These are phyloP conservation scores for Closterium sp. DNA, from an alignment of 139 green algal genomes.

Conservation along the genomic window DNA sequence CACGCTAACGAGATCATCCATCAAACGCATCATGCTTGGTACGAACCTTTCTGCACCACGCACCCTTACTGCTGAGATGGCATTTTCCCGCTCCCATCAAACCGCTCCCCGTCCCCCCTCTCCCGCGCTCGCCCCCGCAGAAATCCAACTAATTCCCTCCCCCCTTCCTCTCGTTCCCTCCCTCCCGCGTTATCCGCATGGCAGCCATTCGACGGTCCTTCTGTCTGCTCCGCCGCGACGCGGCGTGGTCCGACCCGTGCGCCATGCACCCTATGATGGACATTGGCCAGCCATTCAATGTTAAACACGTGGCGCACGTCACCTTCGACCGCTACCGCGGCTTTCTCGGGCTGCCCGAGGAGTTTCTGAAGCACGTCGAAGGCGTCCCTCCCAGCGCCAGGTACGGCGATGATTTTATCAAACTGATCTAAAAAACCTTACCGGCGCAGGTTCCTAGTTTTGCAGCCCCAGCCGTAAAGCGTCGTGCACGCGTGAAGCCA, in stretches of 20 bases:
- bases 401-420: neutral
- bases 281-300: conserved; percentile 3
- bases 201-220: neutral
- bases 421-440: too few species aligned
- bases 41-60: neutral
- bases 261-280: neutral
- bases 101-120: neutral
- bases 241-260: neutral
- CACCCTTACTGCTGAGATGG: too few species aligned
- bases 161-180: neutral
- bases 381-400: neutral
- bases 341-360: conserved; percentile 11
- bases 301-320: conserved; percentile 14
- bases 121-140: too few species aligned
- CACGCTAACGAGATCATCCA: neutral
- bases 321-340: conserved; percentile 4
- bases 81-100: neutral
- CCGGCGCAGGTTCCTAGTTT: too few species aligned
- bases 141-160: neutral
- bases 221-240: neutral
- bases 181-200: neutral
- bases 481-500: too few species aligned
- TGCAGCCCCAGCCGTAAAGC: too few species aligned
- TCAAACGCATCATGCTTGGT: neutral
- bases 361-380: neutral